Evolutionary conservation across 768 basidiomycete genomes (phyloP).

Genomic region (Russula emetica): DNA sequence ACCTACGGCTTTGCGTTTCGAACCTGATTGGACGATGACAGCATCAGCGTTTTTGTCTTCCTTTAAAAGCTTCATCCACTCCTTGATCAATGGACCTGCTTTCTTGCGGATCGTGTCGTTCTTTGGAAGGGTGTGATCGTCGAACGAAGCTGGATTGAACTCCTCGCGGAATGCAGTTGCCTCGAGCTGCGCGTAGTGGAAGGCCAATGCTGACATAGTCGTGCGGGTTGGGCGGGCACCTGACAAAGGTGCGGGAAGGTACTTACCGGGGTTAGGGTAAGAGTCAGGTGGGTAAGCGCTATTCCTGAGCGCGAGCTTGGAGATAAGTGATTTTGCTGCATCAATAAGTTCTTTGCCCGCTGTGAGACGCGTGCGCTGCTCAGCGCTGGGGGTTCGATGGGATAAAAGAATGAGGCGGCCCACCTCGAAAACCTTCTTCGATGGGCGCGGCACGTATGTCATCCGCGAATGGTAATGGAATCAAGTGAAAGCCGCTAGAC

Average conservation of each 20-base stretch:
- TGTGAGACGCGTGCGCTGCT: conserved; percentile 32
- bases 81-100: conserved; percentile 59
- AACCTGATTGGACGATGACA: conserved; percentile 45
- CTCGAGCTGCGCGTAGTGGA: conserved; percentile 86
- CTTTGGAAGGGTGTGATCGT: conserved; percentile 80
- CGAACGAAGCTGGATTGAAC: conserved; percentile 70
- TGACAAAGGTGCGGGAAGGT: background rate
- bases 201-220: conserved; percentile 60
- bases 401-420: conserved; percentile 14
- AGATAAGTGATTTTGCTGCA: conserved; percentile 67
- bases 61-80: conserved; percentile 63
- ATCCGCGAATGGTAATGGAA: conserved; percentile 91
- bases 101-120: conserved; percentile 68
- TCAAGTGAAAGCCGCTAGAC: conserved; percentile 89
- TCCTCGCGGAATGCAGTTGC: conserved; percentile 91
- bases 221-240: conserved; percentile 9
- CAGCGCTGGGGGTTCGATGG: conserved; percentile 5
- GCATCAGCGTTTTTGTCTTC: conserved; percentile 61
- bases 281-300: conserved; percentile 84
- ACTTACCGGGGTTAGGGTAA: conserved; percentile 82
- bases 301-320: conserved; percentile 72
- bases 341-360: conserved; percentile 66
- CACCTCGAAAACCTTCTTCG: conserved; percentile 61
- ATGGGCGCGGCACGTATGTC: conserved; percentile 82
- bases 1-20: conserved; percentile 72